These are phyloP conservation scores for Rhodosorus marinus DNA, from an alignment of 23 red algal species.

Conservation along the genomic window DNA sequence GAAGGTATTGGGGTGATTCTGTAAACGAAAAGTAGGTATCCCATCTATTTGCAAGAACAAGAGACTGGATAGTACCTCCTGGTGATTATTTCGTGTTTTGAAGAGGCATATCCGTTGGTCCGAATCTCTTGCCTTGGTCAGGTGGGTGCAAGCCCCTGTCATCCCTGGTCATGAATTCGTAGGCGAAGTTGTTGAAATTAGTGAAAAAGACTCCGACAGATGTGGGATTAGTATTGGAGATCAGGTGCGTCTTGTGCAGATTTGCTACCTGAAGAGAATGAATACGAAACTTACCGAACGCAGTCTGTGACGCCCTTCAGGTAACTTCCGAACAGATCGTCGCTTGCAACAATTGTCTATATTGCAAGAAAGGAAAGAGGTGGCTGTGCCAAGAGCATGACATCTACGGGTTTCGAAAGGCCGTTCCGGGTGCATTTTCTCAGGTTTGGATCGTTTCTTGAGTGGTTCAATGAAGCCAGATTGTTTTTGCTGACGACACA, in stretches of 20 bases:
- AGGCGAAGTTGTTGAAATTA: constrained; percentile 20
- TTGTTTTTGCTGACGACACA: not conserved
- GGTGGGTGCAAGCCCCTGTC: constrained; percentile 50
- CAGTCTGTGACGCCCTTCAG: constrained; percentile 20
- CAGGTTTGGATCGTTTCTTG: too few relatives aligned
- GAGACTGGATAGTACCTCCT: too few relatives aligned
- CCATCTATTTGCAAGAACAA: too few relatives aligned
- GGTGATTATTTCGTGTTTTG: too few relatives aligned
- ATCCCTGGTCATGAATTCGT: constrained; percentile 70
- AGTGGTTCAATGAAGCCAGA: not conserved
- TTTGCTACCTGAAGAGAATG: too few relatives aligned
- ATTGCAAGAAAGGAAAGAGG: constrained; percentile 39
- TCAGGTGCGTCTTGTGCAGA: too few relatives aligned
- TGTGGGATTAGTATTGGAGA: too few relatives aligned
- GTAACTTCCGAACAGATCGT: constrained; percentile 67
- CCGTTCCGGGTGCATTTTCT: constrained; percentile 40
- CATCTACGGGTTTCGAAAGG: constrained; percentile 60
- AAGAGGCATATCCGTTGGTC: too few relatives aligned
- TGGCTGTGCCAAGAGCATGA: constrained; percentile 52
- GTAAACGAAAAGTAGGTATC: not conserved
- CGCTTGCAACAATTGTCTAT: constrained; percentile 46
- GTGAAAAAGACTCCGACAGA: too few relatives aligned
- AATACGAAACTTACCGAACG: too few relatives aligned
- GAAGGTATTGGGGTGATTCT: constrained; percentile 6
- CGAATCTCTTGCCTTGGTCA: too few relatives aligned